Evolutionary conservation across 345 rosid species (phyloP).

Genomic region (Hypericum androsaemum): DNA sequence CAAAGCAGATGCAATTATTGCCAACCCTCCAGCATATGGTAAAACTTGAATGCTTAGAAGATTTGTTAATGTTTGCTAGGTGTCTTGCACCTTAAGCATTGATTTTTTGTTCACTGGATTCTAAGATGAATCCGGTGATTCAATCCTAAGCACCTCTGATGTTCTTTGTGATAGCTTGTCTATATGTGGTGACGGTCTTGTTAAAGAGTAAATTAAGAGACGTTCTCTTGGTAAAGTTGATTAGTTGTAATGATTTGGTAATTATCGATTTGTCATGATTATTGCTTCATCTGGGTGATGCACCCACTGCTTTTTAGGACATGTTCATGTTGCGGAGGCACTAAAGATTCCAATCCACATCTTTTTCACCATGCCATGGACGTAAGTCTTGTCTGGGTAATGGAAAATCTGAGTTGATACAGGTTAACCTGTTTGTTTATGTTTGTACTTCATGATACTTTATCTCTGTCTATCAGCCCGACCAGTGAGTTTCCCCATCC

Average conservation of each 20-base stretch:
- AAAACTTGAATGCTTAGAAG: slow-evolving; percentile 9
- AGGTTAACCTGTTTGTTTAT: slow-evolving; percentile 17
- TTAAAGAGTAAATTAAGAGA: too few relatives aligned
- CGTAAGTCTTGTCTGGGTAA: slow-evolving; percentile 77
- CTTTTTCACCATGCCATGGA: slow-evolving; percentile 99
- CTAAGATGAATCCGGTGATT: too few relatives aligned
- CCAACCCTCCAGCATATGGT: slow-evolving; percentile 99
- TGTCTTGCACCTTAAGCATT: neutral
- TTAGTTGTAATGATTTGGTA: too few relatives aligned
- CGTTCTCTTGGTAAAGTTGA: too few relatives aligned
- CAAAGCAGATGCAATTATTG: slow-evolving; percentile 96
- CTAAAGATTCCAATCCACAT: slow-evolving; percentile 83
- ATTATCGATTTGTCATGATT: too few relatives aligned
- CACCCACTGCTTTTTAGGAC: slow-evolving; percentile 44
- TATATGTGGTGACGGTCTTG: too few relatives aligned
- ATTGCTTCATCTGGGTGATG: slow-evolving; percentile 6
- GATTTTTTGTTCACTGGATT: too few relatives aligned
- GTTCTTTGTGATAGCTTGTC: too few relatives aligned
- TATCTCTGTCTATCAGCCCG: slow-evolving; percentile 49
- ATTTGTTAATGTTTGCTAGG: neutral
- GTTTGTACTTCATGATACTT: slow-evolving; percentile 13
- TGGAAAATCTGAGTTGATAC: slow-evolving; percentile 25
- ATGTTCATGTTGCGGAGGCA: slow-evolving; percentile 93
- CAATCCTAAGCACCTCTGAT: too few relatives aligned
- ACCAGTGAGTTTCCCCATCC: slow-evolving; percentile 99